Conservation (phyloP, 2,329 filamentous ascomycete genomes). For the Westerdykella sp. region DNA sequence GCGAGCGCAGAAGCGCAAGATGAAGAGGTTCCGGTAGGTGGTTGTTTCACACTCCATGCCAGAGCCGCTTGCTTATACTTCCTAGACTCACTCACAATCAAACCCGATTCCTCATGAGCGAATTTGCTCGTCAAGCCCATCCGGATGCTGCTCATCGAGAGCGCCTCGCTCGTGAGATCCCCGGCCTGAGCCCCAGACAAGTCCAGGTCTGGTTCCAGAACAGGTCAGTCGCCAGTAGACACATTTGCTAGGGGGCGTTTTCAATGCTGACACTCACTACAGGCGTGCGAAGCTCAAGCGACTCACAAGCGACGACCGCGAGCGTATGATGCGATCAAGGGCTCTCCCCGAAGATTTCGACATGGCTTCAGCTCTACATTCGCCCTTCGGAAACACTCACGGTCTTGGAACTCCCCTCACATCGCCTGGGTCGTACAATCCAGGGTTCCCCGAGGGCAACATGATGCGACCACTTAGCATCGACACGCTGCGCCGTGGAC, state of each 20-base stretch:
- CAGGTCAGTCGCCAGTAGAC: slow-evolving; percentile 53
- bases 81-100: slow-evolving; percentile 88
- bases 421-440: slow-evolving; percentile 39
- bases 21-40: slow-evolving; percentile 70
- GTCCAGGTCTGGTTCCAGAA: slow-evolving; percentile 99
- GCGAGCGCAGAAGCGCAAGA: slow-evolving; percentile 47
- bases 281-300: slow-evolving; percentile 58
- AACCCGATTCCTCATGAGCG: slow-evolving; percentile 95
- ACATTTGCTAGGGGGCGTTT: neutral
- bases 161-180: slow-evolving; percentile 80
- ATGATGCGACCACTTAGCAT: slow-evolving; percentile 64
- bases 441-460: slow-evolving; percentile 46
- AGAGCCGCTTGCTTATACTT: slow-evolving; percentile 1
- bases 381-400: slow-evolving; percentile 44
- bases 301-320: slow-evolving; percentile 55
- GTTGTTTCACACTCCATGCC: neutral
- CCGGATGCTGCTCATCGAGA: slow-evolving; percentile 88
- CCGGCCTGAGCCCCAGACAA: slow-evolving; percentile 82
- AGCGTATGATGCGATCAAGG: slow-evolving; percentile 55
- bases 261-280: slow-evolving; percentile 10
- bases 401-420: slow-evolving; percentile 45
- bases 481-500: slow-evolving; percentile 58
- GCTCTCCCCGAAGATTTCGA: slow-evolving; percentile 56
- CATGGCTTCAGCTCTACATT: slow-evolving; percentile 54
- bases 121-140: slow-evolving; percentile 91